phyloP scores from a whole-genome alignment of 805 yeast genomes.

The Candida koratica region DNA sequence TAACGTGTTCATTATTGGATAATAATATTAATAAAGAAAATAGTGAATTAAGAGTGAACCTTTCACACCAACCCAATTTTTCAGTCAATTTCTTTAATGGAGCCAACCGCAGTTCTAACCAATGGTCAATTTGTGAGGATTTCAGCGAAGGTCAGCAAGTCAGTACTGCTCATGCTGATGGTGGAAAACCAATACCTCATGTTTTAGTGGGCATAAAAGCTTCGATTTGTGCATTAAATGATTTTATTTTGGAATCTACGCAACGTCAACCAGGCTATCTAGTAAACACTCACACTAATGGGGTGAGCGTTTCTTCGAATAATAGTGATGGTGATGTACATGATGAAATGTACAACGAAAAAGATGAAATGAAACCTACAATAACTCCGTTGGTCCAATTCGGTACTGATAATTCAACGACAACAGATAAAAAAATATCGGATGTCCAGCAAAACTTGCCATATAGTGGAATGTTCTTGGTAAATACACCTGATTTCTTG shows the following conservation, averaged over 20 bases:
- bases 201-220: slow-evolving; percentile 55
- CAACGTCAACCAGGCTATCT: slow-evolving; percentile 15
- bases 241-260: slow-evolving; percentile 46
- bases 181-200: slow-evolving; percentile 63
- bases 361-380: slow-evolving; percentile 12
- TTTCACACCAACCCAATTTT: slow-evolving; percentile 66
- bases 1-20: slow-evolving; percentile 53
- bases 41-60: slow-evolving; percentile 46
- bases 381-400: slow-evolving; percentile 19
- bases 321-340: slow-evolving; percentile 14
- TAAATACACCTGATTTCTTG: slow-evolving; percentile 23
- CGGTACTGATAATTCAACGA: slow-evolving; percentile 20
- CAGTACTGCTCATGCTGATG: slow-evolving; percentile 55
- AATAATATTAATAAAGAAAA: slow-evolving; percentile 39
- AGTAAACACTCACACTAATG: slow-evolving; percentile 7
- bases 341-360: slow-evolving; percentile 12
- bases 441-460: slow-evolving; percentile 14
- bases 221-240: slow-evolving; percentile 50
- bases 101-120: slow-evolving; percentile 50
- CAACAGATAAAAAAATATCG: slow-evolving; percentile 11
- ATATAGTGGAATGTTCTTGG: slow-evolving; percentile 20
- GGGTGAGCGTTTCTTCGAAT: slow-evolving; percentile 2
- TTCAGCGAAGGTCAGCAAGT: slow-evolving; percentile 83
- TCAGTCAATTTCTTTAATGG: slow-evolving; percentile 69
- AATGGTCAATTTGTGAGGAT: slow-evolving; percentile 81